Evolutionary conservation across 2,329 filamentous ascomycete species (phyloP).

Genomic region (Bipolaris victoriae): DNA sequence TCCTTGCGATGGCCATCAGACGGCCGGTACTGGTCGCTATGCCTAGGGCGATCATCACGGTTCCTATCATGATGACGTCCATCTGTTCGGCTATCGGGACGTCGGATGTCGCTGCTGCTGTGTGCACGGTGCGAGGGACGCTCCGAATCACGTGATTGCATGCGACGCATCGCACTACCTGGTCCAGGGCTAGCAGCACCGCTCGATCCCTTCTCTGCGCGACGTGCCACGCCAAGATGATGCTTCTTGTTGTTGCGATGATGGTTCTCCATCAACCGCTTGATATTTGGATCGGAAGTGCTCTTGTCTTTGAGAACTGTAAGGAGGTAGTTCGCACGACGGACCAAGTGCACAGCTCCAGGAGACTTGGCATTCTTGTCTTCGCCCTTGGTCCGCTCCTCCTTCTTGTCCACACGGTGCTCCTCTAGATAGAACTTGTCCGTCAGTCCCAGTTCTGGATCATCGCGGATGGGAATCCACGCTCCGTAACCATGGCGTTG

Average conservation of each 20-base stretch:
- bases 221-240: conserved; percentile 62
- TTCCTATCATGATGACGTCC: conserved; percentile 38
- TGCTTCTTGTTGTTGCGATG: conserved; percentile 92
- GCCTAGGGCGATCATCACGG: conserved; percentile 38
- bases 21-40: conserved; percentile 46
- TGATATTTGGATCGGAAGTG: conserved; percentile 72
- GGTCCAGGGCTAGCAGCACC: conserved; percentile 76
- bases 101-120: conserved; percentile 47
- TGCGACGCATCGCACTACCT: conserved; percentile 44
- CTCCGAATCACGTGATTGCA: conserved; percentile 45
- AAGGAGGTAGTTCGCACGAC: conserved; percentile 90
- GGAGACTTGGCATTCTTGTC: conserved; percentile 81
- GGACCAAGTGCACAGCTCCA: conserved; percentile 95
- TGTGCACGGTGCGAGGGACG: conserved; percentile 46
- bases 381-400: conserved; percentile 80
- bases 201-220: conserved; percentile 62
- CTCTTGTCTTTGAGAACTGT: conserved; percentile 93
- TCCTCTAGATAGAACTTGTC: conserved; percentile 98
- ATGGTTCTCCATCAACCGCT: conserved; percentile 85
- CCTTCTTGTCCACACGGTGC: conserved; percentile 97
- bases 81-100: conserved; percentile 41
- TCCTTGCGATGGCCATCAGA: conserved; percentile 49
- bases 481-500: conserved; percentile 93
- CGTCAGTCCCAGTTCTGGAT: conserved; percentile 79
- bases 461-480: conserved; percentile 93